Base-by-base conservation (phyloP, 2,329 filamentous ascomycete species). In the Colletotrichum higginsianum region DNA sequence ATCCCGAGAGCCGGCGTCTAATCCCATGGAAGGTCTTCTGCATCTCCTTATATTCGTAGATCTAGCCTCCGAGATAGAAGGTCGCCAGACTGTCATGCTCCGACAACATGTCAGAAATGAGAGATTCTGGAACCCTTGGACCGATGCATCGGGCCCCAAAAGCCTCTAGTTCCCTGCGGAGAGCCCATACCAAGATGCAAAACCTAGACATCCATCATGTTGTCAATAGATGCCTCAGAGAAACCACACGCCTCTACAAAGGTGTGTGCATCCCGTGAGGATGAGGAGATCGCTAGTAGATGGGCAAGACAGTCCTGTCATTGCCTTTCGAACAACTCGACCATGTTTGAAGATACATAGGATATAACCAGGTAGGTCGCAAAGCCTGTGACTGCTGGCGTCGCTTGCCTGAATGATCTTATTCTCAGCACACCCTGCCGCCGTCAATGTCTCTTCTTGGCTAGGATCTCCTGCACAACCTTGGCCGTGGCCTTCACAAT, bases 401-500 rank as follows among this genome's bases (percentile, higher is more conserved):
- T 50, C 13, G 30, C 21, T 40, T 11, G 38, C 23, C 38, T 38
- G 21, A 15, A 63, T 11, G 47, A 35, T 42, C 4, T 5, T 16
- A n/a, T 16, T 47, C n/a, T 61, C n/a, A n/a, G 8, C 46, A 38
- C 30, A 15, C 5, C 26, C 8, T 52, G 16, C 49, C 21, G 23
- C 49, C 23, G 23, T 55, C 38, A 42, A 18, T 57, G 42, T 30
- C 57, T 18, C 68, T 72, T 72, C 53, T 62, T 72, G 12, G 44
- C 50, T 23, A 72, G 9, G 23, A 87, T 82, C 72, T 86, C 84
- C 42, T 76, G 75, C 0, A 79, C 83, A 9, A 88, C 83, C 76
- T 85, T 81, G 1, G 84, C 82, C 5, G 92, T 91, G 2, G 94
- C 95, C 77, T 94, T 89, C 38, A 97, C 91, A 76, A 98, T 94